Base-by-base conservation (phyloP, 441 rosid genomes). In the Pelargonium citronellum region DNA sequence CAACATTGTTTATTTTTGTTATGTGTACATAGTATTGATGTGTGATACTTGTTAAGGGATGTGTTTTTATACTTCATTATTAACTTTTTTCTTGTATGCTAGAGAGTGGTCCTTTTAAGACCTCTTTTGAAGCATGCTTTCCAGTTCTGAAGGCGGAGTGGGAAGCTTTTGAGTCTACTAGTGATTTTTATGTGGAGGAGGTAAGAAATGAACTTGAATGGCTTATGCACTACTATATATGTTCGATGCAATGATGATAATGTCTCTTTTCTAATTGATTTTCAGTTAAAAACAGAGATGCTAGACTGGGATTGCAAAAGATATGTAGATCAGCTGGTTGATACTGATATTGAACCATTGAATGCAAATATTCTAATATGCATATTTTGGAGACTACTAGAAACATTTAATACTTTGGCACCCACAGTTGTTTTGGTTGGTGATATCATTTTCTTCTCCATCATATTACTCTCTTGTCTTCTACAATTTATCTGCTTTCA, bases 121-220 rank as follows among this genome's bases (percentile, higher is more conserved):
- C 75, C 70, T 79, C 87, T 47, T 87, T 89, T 79, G 97, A 91
- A 70, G 82, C 82, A 76, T 91, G 85, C 82, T 85, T 90, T 80
- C 86, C 91, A 16, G 71, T 83, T 81, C 73, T 96, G 85, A 90
- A 86, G 86, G 79, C 80, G 1, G 89, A 91, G 73, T 93, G 97
- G 98, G 86, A 82, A 78, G 80, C 67, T 77, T 71, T 81, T 19
- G 85, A 69, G 20, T 78, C 84, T 73, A 78, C 78, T 41, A 76
- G 73, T 74, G 84, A 76, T 64, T 65, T 74, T 75, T 77, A 80
- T 66, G 53, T 77, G 58, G 78, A 89, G 97, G 97, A 90, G 98
- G 97, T 89, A 83, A 44, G 63, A 37, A 22, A 49, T 51, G 46
- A 46, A 30, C 30, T 74, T 64, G 62, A 66, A 68, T 72, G 34